Conservation (phyloP, 148 eudicot genomes). For the Rhododendron ovatum region DNA sequence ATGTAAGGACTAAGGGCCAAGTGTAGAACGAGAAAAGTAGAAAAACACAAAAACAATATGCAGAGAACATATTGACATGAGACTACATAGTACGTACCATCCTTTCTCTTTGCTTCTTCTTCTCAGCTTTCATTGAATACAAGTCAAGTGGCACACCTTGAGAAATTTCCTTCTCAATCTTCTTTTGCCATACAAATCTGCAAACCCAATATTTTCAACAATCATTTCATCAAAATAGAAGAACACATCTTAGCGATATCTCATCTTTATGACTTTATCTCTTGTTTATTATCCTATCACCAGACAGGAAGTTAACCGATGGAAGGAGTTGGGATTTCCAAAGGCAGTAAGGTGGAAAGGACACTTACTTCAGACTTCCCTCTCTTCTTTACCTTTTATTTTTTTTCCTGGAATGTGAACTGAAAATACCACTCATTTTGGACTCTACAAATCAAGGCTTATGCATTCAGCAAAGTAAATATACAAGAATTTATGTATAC, state of each 20-base stretch:
- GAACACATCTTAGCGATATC: background rate
- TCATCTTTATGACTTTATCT: background rate
- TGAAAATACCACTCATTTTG: background rate
- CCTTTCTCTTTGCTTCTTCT: constrained; percentile 70
- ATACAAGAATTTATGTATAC: background rate
- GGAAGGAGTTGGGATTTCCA: constrained; percentile 2
- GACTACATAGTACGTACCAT: constrained; percentile 37
- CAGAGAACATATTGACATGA: background rate
- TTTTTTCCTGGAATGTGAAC: background rate
- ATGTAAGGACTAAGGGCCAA: background rate
- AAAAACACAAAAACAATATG: background rate
- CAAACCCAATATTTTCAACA: constrained; percentile 5
- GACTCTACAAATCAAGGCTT: background rate
- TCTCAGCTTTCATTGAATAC: constrained; percentile 67
- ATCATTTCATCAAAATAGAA: background rate
- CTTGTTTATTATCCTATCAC: constrained; percentile 3
- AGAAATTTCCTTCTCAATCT: constrained; percentile 67
- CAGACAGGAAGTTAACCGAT: background rate
- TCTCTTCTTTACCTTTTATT: too few relatives aligned
- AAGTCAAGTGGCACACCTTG: constrained; percentile 73
- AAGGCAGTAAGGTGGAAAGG: background rate
- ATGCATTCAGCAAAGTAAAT: background rate
- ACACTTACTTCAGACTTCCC: too few relatives aligned
- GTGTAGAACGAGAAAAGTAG: background rate
- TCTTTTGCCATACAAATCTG: constrained; percentile 89